Percentiles rank a stretch among this genome's conserved stretches.
Evolutionary conservation across 805 yeast genomes (phyloP).

Genomic region (Komagataella pseudopastoris): DNA sequence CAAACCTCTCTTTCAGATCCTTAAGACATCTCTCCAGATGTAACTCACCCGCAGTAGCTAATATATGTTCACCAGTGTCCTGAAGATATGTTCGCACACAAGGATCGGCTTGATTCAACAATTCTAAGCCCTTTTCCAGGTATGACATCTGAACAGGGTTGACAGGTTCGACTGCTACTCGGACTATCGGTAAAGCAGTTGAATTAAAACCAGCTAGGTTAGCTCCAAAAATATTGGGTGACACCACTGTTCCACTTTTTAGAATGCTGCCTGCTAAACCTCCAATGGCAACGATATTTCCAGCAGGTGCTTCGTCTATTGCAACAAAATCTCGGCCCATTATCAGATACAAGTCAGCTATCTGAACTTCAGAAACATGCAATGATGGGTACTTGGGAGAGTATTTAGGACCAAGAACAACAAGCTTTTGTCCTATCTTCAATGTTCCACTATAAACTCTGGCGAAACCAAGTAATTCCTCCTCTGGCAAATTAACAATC

Average conservation of each 20-base stretch:
- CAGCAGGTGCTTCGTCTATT: slow-evolving; percentile 77
- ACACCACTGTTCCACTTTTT: slow-evolving; percentile 75
- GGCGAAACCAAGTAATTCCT: slow-evolving; percentile 76
- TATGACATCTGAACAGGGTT: slow-evolving; percentile 70
- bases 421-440: slow-evolving; percentile 57
- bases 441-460: slow-evolving; percentile 82
- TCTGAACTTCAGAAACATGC: slow-evolving; percentile 39
- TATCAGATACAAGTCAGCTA: slow-evolving; percentile 61
- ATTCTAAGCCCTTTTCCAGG: slow-evolving; percentile 64
- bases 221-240: slow-evolving; percentile 45
- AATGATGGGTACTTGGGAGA: slow-evolving; percentile 51
- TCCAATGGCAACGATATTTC: slow-evolving; percentile 87
- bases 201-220: slow-evolving; percentile 65
- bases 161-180: slow-evolving; percentile 91
- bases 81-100: slow-evolving; percentile 80
- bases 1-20: slow-evolving; percentile 83
- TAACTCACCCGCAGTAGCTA: slow-evolving; percentile 93
- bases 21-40: slow-evolving; percentile 91
- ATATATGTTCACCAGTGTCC: slow-evolving; percentile 85
- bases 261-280: slow-evolving; percentile 75
- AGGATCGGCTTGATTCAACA: slow-evolving; percentile 84
- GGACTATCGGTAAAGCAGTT: slow-evolving; percentile 80
- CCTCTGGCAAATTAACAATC: slow-evolving; percentile 26
- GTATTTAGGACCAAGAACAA: slow-evolving; percentile 79
- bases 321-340: slow-evolving; percentile 90